A percentile compares a stretch with the other conserved stretches of the same genome.
Conservation (phyloP, 2,329 filamentous ascomycete genomes). For the Zymoseptoria ardabiliae region DNA sequence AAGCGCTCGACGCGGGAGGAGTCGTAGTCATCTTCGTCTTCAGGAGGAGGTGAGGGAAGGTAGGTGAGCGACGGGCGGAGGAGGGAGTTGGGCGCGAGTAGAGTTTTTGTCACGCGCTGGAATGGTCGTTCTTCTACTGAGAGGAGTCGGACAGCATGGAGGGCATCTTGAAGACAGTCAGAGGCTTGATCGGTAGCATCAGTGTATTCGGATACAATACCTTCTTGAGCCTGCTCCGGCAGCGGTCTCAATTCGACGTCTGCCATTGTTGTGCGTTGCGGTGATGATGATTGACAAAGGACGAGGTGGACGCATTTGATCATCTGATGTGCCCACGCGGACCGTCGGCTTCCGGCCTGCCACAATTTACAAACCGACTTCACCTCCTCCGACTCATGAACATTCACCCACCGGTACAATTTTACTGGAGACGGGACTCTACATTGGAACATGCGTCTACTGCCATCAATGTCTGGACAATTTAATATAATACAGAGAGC, state of each 20-base stretch:
- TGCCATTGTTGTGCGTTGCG: background rate
- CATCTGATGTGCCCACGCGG: background rate
- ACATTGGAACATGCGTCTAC: background rate
- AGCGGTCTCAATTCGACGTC: constrained; percentile 10
- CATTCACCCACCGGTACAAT: background rate
- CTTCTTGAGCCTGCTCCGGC: constrained; percentile 25
- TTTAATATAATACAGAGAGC: background rate
- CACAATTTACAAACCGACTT: background rate
- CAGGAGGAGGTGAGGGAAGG: constrained; percentile 60
- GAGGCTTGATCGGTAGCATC: background rate
- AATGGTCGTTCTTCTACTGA: constrained; percentile 90
- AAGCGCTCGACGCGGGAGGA: constrained; percentile 49
- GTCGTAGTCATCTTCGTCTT: constrained; percentile 33
- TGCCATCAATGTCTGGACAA: background rate
- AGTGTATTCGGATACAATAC: background rate
- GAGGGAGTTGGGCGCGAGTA: constrained; percentile 62
- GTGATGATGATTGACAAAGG: background rate
- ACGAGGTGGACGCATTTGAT: background rate
- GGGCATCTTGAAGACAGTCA: constrained; percentile 49
- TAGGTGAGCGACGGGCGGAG: constrained; percentile 46
- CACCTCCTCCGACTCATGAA: background rate
- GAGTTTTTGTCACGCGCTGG: constrained; percentile 75
- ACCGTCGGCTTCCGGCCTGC: background rate
- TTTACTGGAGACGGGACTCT: background rate
- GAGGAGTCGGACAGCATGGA: constrained; percentile 80